Base-by-base conservation (phyloP, 1,284 basidiomycete genomes). In the Cryptococcus wingfieldii region DNA sequence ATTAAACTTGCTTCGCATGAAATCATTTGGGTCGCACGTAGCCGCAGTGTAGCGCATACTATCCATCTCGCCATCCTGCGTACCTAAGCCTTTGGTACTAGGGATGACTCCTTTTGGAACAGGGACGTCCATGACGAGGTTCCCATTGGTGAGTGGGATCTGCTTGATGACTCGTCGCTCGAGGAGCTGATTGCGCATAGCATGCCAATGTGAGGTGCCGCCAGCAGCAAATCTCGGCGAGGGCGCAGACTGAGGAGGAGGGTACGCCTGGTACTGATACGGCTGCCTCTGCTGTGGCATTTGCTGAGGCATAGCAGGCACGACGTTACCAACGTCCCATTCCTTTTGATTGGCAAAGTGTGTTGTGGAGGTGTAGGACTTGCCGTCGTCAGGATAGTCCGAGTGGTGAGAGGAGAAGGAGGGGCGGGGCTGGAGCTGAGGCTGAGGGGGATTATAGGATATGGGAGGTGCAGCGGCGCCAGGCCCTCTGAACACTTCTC, bases 41-140 rank as follows among this genome's bases (percentile, higher is more conserved):
- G 69, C 77, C 0, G 76, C 79, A 0, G 76, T 73, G 68, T 80
- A 81, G 43, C 91, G 80, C 83, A 94, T 83, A 77, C 87, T 89
- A 54, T 84, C 84, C 80, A 88, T 87, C 72, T 92, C 90, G 57
- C 90, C 89, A 79, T 79, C 65, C 81, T 81, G 79, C 72, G 82
- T 82, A 2, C 67, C 67, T 14, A 69, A 42, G 2, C 64, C 62
- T 25, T 57, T 64, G 3, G 61, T 63, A 50, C 80, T 81, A 3
- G 88, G 88, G 34, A 93, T 77, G 65, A 90, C 90, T 61, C 85
- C 83, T 44, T 83, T 83, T 5, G 90, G 89, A 3, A 89, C 89
- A 18, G 82, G 84, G 54, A 89, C 83, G 69, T 91, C 89, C 62
- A 91, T 82, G 34, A 91, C 86, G 47, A 92, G 78, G 74, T 92